A percentile compares a stretch with the other conserved stretches of the same genome.
Conservation (phyloP, 352 stramenopile species). For the Hyaloperonospora arabidopsidis region DNA sequence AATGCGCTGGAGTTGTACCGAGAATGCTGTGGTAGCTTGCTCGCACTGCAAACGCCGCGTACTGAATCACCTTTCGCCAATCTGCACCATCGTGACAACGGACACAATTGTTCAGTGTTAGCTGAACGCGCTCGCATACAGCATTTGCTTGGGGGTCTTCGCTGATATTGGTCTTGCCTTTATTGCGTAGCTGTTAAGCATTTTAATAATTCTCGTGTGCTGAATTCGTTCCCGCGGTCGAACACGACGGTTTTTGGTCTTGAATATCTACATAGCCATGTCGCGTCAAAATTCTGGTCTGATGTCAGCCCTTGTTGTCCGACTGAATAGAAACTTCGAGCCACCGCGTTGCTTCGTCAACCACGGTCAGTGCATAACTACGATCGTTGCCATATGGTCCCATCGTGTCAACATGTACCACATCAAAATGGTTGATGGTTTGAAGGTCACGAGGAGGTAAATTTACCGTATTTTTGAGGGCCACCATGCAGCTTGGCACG, state of each 20-base stretch:
- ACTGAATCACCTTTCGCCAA: conserved; percentile 3
- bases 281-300: not conserved
- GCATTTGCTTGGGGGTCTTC: conserved; percentile 9
- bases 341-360: conserved; percentile 7
- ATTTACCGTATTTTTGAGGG: conserved; percentile 2
- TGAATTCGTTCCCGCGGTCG: not conserved
- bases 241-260: not conserved
- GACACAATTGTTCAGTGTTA: conserved; percentile 6
- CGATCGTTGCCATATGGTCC: conserved; percentile 6
- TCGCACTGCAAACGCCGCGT: not conserved
- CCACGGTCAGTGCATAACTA: not conserved
- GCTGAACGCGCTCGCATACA: conserved; percentile 5
- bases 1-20: conserved; percentile 1
- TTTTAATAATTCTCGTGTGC: not conserved
- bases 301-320: not conserved
- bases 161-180: conserved; percentile 2
- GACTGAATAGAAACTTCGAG: conserved; percentile 3
- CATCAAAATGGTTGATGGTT: conserved; percentile 5
- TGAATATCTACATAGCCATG: not conserved
- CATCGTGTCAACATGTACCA: conserved; percentile 6
- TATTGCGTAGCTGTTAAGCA: conserved; percentile 4
- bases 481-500: conserved; percentile 2
- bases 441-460: conserved; percentile 2
- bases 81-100: not conserved
- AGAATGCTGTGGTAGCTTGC: conserved; percentile 4